Percentiles rank a stretch among this genome's conserved stretches.
Conservation (phyloP, 371 early-diverging fungal species). For the Mucor indicus region DNA sequence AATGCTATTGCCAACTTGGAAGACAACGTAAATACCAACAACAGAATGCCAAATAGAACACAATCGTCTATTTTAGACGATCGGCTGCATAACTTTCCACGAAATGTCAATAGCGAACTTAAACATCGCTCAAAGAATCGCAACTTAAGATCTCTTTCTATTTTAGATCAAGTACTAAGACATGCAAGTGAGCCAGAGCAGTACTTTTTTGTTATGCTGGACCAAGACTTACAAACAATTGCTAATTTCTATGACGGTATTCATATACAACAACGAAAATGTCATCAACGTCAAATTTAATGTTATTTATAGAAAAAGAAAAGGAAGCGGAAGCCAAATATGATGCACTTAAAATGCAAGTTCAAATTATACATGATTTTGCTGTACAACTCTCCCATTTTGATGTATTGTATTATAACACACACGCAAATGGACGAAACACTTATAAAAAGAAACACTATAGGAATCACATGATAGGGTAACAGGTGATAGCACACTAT, state of each 20-base stretch:
- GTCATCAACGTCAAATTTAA: no score
- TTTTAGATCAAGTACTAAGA: slow-evolving; percentile 46
- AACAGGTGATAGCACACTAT: slow-evolving; percentile 1
- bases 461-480: slow-evolving; percentile 1
- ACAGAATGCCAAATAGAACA: slow-evolving; percentile 9
- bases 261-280: no score
- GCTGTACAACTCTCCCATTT: slow-evolving; percentile 25
- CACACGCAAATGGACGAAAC: neutral
- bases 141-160: slow-evolving; percentile 1
- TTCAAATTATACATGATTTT: slow-evolving; percentile 37
- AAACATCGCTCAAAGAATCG: neutral
- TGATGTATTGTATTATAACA: slow-evolving; percentile 16
- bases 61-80: slow-evolving; percentile 18
- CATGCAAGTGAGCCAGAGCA: slow-evolving; percentile 51
- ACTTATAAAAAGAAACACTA: no score
- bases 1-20: no score
- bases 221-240: slow-evolving; percentile 60
- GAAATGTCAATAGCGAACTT: neutral
- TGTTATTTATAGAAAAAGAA: slow-evolving; percentile 43
- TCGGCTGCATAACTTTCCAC: no score
- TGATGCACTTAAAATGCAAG: slow-evolving; percentile 41
- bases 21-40: no score
- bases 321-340: slow-evolving; percentile 36
- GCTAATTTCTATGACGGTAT: slow-evolving; percentile 60
- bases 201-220: slow-evolving; percentile 55